Percentiles rank a stretch among this genome's conserved stretches.
phyloP scores from a whole-genome alignment of 2,329 filamentous ascomycete species.

The Sporothrix pseudoabietina region DNA sequence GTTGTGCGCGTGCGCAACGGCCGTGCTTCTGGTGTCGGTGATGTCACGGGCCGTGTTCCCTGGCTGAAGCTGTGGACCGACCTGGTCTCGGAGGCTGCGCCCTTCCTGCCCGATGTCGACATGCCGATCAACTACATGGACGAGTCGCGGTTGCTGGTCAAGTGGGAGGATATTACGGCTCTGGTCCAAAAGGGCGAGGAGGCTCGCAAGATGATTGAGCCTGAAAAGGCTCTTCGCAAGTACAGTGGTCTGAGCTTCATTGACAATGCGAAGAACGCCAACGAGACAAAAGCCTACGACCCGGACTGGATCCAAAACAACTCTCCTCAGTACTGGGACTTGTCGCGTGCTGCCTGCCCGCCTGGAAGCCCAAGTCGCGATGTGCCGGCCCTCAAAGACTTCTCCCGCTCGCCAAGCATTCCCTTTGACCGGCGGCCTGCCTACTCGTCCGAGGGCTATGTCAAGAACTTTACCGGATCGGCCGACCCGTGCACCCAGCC shows the following conservation, averaged over 20 bases:
- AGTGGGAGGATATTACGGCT: constrained; percentile 57
- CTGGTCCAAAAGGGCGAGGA: constrained; percentile 53
- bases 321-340: constrained; percentile 59
- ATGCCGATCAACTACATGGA: constrained; percentile 68
- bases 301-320: constrained; percentile 52
- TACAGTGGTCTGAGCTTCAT: constrained; percentile 48
- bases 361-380: constrained; percentile 55
- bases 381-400: constrained; percentile 44
- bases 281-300: constrained; percentile 44
- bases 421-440: constrained; percentile 35
- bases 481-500: constrained; percentile 60
- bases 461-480: constrained; percentile 59
- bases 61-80: constrained; percentile 54
- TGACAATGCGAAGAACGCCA: constrained; percentile 37
- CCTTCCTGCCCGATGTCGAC: constrained; percentile 63
- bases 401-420: constrained; percentile 38
- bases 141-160: constrained; percentile 63
- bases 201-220: constrained; percentile 47
- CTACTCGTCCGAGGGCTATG: constrained; percentile 48
- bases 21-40: constrained; percentile 45
- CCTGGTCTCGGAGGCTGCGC: constrained; percentile 55
- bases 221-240: constrained; percentile 48
- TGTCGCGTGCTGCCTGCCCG: constrained; percentile 59
- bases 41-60: constrained; percentile 46
- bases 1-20: constrained; percentile 54